These are phyloP conservation scores for Rhipidocladum racemiflorum DNA, from an alignment of 176 grass and related monocot genomes.

Conservation along the genomic window DNA sequence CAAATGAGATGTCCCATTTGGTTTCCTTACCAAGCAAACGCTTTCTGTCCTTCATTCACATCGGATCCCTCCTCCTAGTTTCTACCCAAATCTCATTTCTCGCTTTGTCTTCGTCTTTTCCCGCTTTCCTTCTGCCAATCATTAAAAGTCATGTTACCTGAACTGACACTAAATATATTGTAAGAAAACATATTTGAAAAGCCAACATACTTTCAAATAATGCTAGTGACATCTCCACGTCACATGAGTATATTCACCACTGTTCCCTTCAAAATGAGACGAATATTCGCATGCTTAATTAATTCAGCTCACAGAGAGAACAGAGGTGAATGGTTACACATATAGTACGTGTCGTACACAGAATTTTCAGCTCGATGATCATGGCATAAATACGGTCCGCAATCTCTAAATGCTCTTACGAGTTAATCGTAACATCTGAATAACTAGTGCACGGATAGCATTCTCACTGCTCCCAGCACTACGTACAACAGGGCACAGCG, in stretches of 20 bases:
- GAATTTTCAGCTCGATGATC: neutral
- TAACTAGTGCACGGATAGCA: neutral
- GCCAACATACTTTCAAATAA: neutral
- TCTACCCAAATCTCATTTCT: conserved; percentile 10
- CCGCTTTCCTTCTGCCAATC: conserved; percentile 24
- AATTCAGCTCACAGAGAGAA: neutral
- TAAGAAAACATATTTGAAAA: neutral
- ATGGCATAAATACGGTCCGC: neutral
- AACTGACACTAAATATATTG: neutral
- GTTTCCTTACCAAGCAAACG: conserved; percentile 2
- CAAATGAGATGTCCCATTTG: neutral
- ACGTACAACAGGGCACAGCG: too few relatives aligned
- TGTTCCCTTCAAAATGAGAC: neutral
- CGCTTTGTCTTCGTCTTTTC: conserved; percentile 17
- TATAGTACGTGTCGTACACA: neutral
- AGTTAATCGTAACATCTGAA: neutral
- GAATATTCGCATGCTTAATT: neutral
- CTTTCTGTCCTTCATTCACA: neutral
- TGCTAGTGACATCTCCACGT: neutral
- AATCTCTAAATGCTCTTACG: neutral
- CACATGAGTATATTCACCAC: neutral
- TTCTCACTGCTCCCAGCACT: neutral
- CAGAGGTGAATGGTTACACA: neutral
- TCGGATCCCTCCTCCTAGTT: conserved; percentile 30
- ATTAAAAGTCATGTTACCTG: neutral